A percentile compares a stretch with the other conserved stretches of the same genome.
Evolutionary conservation across 345 rosid genomes (phyloP).

Genomic region (Luvunga scandens): DNA sequence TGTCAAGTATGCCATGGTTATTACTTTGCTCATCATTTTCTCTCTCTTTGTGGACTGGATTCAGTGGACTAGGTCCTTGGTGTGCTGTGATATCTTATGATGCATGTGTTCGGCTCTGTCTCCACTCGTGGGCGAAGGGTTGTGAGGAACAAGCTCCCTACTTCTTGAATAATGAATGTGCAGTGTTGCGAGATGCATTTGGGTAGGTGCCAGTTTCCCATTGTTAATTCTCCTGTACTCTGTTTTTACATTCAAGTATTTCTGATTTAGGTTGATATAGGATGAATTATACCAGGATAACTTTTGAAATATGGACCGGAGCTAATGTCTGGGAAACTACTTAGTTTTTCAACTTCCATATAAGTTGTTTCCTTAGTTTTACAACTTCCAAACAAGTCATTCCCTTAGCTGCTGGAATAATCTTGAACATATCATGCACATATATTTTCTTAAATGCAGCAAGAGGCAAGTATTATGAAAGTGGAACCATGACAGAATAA

Average conservation of each 20-base stretch:
- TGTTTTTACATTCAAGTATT: conserved; percentile 5
- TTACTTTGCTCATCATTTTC: neutral
- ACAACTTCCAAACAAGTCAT: neutral
- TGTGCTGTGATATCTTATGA: conserved; percentile 85
- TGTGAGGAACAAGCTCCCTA: conserved; percentile 66
- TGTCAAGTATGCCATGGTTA: neutral
- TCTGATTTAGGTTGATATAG: neutral
- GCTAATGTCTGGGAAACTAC: neutral
- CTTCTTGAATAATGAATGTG: conserved; percentile 83
- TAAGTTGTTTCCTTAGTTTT: neutral
- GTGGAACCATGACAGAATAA: neutral
- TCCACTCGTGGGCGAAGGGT: conserved; percentile 79
- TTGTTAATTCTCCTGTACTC: conserved; percentile 1
- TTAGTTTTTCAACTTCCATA: neutral
- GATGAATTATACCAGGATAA: neutral
- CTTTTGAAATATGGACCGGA: conserved; percentile 1
- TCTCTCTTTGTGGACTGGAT: conserved; percentile 1
- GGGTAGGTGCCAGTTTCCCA: conserved; percentile 39
- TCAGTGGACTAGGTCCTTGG: conserved; percentile 97
- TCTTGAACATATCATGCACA: neutral
- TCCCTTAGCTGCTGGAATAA: neutral
- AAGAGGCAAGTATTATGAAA: neutral
- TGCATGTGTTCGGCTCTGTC: conserved; percentile 86
- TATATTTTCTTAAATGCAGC: neutral
- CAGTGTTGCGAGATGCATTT: conserved; percentile 68